Evolutionary conservation across 805 yeast species (phyloP).

Genomic region (Yarrowia porcina): DNA sequence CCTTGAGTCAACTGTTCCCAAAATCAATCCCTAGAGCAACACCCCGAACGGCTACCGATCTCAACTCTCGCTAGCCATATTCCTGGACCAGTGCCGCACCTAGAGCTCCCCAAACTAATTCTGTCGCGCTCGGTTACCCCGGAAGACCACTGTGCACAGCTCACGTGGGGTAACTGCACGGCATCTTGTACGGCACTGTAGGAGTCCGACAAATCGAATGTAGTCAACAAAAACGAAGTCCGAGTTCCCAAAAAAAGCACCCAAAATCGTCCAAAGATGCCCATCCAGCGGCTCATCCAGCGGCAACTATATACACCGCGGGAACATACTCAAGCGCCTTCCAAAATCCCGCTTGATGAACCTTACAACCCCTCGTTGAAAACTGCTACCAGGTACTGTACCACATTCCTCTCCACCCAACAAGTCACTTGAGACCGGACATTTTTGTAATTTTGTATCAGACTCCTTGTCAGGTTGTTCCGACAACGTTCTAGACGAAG

Average conservation of each 20-base stretch:
- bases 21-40: too few relatives aligned
- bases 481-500: not conserved
- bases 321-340: not conserved
- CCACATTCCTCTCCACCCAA: not conserved
- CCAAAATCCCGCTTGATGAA: not conserved
- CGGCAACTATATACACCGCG: not conserved
- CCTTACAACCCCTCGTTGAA: conserved; percentile 2
- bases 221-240: too few relatives aligned
- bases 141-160: not conserved
- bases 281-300: not conserved
- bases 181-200: not conserved
- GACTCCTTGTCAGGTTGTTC: not conserved
- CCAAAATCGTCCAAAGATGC: too few relatives aligned
- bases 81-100: not conserved
- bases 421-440: too few relatives aligned
- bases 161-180: conserved; percentile 7
- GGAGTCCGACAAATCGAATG: not conserved
- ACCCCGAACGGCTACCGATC: not conserved
- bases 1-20: not conserved
- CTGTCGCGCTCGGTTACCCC: not conserved
- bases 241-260: too few relatives aligned
- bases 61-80: not conserved
- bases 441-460: not conserved
- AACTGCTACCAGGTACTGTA: too few relatives aligned
- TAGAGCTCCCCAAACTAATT: not conserved